phyloP scores from a whole-genome alignment of 2,329 filamentous ascomycete genomes.

The Pseudocercospora fijiensis region DNA sequence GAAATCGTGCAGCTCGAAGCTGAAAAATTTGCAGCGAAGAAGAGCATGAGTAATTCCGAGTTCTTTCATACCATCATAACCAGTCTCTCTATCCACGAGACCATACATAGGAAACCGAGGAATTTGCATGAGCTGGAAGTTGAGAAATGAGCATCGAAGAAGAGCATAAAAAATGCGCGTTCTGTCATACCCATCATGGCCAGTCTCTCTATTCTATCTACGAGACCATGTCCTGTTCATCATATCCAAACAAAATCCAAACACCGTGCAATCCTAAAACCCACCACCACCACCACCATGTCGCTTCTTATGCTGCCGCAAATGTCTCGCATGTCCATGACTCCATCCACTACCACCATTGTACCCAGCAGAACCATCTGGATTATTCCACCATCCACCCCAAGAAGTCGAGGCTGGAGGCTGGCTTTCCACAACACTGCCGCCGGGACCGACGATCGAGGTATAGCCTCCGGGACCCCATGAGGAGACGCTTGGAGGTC shows the following conservation, averaged over 20 bases:
- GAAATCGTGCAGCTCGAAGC: no score
- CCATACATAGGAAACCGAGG: background rate
- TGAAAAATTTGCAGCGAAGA: no score
- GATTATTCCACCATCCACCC: constrained; percentile 12
- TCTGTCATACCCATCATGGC: background rate
- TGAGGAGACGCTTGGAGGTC: background rate
- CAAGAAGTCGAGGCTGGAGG: constrained; percentile 1
- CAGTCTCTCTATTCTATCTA: background rate
- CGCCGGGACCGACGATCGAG: constrained; percentile 13
- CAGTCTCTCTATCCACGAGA: background rate
- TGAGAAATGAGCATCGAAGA: background rate
- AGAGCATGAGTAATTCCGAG: background rate
- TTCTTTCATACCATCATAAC: background rate
- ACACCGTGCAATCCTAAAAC: background rate
- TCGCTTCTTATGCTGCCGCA: constrained; percentile 32
- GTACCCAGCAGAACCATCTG: constrained; percentile 15
- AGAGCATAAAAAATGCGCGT: background rate
- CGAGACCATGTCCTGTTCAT: background rate
- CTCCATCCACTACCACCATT: constrained; percentile 4
- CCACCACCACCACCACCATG: constrained; percentile 19
- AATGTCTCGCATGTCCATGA: constrained; percentile 32
- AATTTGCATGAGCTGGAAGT: background rate
- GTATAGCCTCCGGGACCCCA: background rate
- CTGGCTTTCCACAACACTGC: constrained; percentile 8
- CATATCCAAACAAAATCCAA: background rate